Base-by-base conservation (phyloP, 331 rosid genomes). In the Malus hybrid region DNA sequence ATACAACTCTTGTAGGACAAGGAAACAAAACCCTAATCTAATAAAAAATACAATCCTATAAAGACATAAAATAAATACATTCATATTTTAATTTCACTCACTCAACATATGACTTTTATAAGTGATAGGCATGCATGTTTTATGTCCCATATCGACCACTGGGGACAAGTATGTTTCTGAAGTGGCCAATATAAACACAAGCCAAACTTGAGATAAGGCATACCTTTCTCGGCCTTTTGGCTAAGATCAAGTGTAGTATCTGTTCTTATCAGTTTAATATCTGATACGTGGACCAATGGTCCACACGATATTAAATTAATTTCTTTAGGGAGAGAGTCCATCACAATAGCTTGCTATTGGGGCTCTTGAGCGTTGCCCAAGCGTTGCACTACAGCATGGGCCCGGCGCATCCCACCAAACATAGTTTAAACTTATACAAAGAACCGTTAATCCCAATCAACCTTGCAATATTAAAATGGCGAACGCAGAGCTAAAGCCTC, bases 41-140 rank as follows among this genome's bases (percentile, higher is more conserved):
- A 42, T 42, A 42, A 3, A 10, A 42, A 42, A 42, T 42, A 42
- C 13, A 42, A 42, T 42, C 48, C 48, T 42, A 42, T 10, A 10
- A 10, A 3, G 48, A 42, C 13, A 42, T 3, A 42, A 42, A 10
- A 42, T 42, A 42, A 10, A 10, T 42, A 42, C 14, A 42, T 42
- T 42, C 14, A 3, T 42, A 42, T 10, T 42, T 3, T 3, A 42
- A 42, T 42, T 42, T 10, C 13, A 42, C 48, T 42, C 48, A 42
- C 64, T 22, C 64, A 93, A 76, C 60, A 91, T 88, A 42, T 42
- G 48, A 42, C 14, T 10, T 42, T 10, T 42, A 10, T 10, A 42
- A 10, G 48, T 42, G 14, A 42, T 10, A 42, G 48, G 48, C 48
- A 10, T 10, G 0, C 48, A 42, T 42, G 77, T 88, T 91, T 93